Base-by-base conservation (phyloP, 805 yeast genomes). In the Candida adriatica region DNA sequence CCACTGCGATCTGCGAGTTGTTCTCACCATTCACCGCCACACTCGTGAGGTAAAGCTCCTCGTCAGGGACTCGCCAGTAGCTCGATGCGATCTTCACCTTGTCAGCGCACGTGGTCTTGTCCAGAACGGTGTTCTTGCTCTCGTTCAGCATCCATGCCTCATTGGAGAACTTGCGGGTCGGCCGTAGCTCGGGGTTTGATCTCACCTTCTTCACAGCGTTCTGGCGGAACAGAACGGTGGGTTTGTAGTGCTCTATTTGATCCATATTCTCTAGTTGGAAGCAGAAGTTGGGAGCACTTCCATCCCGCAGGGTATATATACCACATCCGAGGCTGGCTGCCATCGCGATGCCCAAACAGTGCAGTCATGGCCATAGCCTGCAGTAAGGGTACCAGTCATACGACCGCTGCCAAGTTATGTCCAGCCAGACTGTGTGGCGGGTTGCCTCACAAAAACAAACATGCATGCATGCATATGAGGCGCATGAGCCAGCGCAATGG, bases 1-100 rank as follows among this genome's bases (percentile, higher is more conserved):
- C 64, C 13, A 76, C 61, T 3, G 81, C 79, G 23, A 76, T 42
- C 10, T 64, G 57, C 2, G 48, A 49, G 13, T 31, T 35, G 29
- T 46, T 45, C 33, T 41, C 48, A 2, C 39, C 41, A 27, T 55
- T 55, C 9, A 49, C 48, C 8, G 64, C 46, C 36, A 75, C 46
- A 2, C 74, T 59, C 0, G 75, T 72, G 24, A 74, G 50, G 39
- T 66, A 61, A 46, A 59, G 49, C 27, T 64, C 52, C 13, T 56
- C 50, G 32, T 51, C 53, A n/a, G 53, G 53, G 9, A 51, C 42
- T 14, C 33, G 46, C 55, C 55, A 51, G 26, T 49, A 51, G 31
- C 37, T 42, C 16, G 55, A 51, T 1, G 48, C 47, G 7, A 51
- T 51, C 19, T 49, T 68, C 29, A 59, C 39, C 29, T 64, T 48